Evolutionary conservation across 129 eudicot genomes (phyloP), one percentile per base, ranked within the genome.

Genomic region (Flaveria ramosissima): DNA sequence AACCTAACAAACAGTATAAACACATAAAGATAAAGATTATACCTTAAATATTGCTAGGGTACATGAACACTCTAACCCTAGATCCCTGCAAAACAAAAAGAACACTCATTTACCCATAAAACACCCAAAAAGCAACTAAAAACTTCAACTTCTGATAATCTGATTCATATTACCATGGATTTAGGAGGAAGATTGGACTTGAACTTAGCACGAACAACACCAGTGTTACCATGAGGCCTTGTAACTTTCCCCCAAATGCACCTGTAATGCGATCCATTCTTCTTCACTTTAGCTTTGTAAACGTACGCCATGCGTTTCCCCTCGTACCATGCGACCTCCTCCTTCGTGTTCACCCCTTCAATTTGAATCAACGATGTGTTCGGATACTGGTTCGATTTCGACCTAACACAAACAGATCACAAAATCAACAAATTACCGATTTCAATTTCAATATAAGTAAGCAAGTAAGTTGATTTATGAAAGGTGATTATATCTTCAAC

Each of bases 301-400:
- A 94, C 80, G 74, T 94, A 94, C 3, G 93, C 98, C 92, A 94
- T 23, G 7, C 83, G 77, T 81, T 94, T 94, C 27, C 98, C 98
- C 20, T 80, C 88, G 81, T 94, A 94, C 98, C 97, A 94, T 32
- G 82, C 70, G 3, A 94, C 97, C 53, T 94, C 98, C 74, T 94
- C 97, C 71, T 94, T 86, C 3, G 96, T 94, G 89, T 89, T 91
- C 70, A 94, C 97, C 30, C 97, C 97, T 48, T 94, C 97, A 4
- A 94, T 84, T 77, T 94, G 98, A 53, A 94, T 32, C 90, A 94
- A 36, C 7, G 97, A 94, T 16, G 98, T 94, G 81, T 84, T 94
- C 23, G 98, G 98, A 46, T 94, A 94, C 90, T 94, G 98, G 84
- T 94, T 94, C 76, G 98, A 94, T 60, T 94, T 94, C 65, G 98